Evolutionary conservation across 2,329 filamentous ascomycete genomes (phyloP).

Genomic region (Colletotrichum sp.): DNA sequence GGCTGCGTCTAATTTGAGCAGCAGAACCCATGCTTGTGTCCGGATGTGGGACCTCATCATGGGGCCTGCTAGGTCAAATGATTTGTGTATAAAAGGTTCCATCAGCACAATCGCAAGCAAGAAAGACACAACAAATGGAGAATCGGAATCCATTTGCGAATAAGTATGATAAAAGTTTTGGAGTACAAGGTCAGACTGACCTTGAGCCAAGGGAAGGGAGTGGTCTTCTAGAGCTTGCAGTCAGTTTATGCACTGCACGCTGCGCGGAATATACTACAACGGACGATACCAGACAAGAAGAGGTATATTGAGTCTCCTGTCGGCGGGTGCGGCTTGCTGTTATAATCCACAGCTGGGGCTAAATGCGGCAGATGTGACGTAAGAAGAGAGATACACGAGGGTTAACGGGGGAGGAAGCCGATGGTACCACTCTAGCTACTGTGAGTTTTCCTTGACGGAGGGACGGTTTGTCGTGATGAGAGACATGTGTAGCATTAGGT

Average conservation of each 20-base stretch:
- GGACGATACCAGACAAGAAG: background rate
- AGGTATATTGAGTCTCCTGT: accelerated
- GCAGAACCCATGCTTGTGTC: accelerated
- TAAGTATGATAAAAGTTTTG: accelerated
- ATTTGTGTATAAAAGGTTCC: accelerated
- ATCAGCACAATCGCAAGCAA: background rate
- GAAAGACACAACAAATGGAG: background rate
- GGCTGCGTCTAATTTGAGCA: accelerated
- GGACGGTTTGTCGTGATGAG: accelerated
- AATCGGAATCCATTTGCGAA: accelerated
- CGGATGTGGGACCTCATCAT: background rate
- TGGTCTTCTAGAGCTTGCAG: accelerated
- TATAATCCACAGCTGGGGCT: background rate
- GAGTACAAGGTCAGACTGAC: background rate
- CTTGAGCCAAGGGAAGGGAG: accelerated
- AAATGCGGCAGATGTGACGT: accelerated
- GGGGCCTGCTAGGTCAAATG: accelerated
- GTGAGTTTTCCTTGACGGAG: background rate
- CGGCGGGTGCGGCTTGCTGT: accelerated
- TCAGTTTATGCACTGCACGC: accelerated
- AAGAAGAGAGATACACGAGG: background rate
- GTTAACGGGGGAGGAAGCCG: accelerated
- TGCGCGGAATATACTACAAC: background rate
- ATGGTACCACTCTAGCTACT: accelerated
- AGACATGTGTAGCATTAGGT: background rate